Percentiles rank a stretch among this genome's conserved stretches.
Conservation (phyloP, 2,329 filamentous ascomycete genomes). For the Colletotrichum siamense region DNA sequence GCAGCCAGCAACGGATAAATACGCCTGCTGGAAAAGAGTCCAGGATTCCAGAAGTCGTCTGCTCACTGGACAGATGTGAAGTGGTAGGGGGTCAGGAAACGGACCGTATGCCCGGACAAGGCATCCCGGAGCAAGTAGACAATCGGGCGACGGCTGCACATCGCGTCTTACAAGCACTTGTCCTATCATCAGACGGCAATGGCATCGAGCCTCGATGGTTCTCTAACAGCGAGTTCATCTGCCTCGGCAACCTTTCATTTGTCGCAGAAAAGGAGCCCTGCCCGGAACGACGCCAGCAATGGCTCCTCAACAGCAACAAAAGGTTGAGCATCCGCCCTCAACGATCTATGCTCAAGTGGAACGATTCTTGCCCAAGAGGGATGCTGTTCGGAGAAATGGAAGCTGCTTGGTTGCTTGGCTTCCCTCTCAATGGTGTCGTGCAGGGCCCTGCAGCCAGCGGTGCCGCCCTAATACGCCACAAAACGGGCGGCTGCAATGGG, state of each 20-base stretch:
- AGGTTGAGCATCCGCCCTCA: conserved; percentile 9
- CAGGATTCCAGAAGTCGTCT: neutral
- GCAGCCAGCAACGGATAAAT: neutral
- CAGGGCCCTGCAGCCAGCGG: conserved; percentile 4
- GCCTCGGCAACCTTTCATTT: neutral
- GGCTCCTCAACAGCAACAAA: conserved; percentile 2
- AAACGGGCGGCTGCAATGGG: neutral
- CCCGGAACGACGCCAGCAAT: neutral
- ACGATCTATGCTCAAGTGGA: neutral
- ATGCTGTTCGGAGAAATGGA: conserved; percentile 17
- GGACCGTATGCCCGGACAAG: neutral
- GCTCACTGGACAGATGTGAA: neutral
- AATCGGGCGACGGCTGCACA: neutral
- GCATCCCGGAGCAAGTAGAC: neutral
- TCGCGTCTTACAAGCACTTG: neutral
- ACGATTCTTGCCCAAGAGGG: neutral
- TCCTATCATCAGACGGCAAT: neutral
- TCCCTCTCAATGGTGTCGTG: neutral
- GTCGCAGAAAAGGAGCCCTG: neutral
- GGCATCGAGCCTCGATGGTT: neutral
- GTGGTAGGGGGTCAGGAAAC: neutral
- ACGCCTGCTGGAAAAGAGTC: neutral
- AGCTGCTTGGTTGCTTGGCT: neutral
- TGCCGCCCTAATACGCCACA: neutral
- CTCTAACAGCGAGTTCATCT: neutral